A percentile compares a stretch with the other conserved stretches of the same genome.
These are phyloP conservation scores for Dryas integrifolia DNA, from an alignment of 331 rosid genomes.

Conservation along the genomic window DNA sequence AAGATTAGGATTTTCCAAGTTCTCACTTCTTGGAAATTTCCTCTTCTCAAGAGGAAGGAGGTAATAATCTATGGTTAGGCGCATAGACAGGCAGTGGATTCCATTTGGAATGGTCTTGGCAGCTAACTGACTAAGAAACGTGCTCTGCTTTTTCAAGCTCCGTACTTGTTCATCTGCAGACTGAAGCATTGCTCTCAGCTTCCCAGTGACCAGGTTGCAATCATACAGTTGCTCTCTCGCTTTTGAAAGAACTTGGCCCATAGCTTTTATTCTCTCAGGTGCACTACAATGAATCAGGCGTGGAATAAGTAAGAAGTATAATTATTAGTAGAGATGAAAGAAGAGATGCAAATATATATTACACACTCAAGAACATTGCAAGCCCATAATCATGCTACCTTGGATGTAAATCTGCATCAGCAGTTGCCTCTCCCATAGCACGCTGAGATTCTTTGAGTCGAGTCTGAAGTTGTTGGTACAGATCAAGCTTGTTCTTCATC, in stretches of 20 bases:
- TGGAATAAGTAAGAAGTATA: constrained; percentile 21
- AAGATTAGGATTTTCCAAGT: constrained; percentile 70
- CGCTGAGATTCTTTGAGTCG: constrained; percentile 65
- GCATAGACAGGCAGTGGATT: constrained; percentile 91
- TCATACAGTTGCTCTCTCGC: constrained; percentile 80
- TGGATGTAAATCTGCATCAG: constrained; percentile 66
- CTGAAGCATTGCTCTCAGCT: constrained; percentile 92
- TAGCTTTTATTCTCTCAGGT: constrained; percentile 57
- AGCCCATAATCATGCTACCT: constrained; percentile 45
- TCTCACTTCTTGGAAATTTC: constrained; percentile 76
- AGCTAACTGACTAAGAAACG: constrained; percentile 90
- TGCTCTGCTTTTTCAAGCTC: constrained; percentile 84
- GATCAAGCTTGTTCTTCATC: constrained; percentile 57
- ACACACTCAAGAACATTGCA: constrained; percentile 14
- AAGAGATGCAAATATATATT: constrained; percentile 6
- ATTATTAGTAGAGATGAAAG: constrained; percentile 12
- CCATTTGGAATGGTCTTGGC: constrained; percentile 94
- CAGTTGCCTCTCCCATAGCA: constrained; percentile 68
- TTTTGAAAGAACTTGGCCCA: constrained; percentile 80
- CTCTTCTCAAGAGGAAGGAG: constrained; percentile 80
- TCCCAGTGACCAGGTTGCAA: constrained; percentile 78
- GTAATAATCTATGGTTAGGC: constrained; percentile 83
- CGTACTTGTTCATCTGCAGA: constrained; percentile 88
- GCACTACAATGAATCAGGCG: constrained; percentile 53
- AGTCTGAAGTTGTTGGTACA: constrained; percentile 54